Evolutionary conservation across 1,284 basidiomycete genomes (phyloP), one percentile per base, ranked within the genome.

Genomic region (Microbotryomycetes sp.): DNA sequence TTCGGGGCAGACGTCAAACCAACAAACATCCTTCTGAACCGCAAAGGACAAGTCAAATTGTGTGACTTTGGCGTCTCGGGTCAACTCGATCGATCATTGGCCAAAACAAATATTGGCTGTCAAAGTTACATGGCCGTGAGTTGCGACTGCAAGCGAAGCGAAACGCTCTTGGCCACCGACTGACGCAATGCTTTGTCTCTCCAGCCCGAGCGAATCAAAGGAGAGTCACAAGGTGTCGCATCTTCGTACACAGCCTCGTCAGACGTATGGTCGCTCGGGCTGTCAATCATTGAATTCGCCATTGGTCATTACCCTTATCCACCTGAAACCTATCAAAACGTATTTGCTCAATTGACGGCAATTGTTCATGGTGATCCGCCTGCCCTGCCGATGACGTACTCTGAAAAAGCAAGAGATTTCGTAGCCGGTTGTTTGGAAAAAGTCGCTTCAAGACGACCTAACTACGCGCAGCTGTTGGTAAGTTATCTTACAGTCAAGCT

Each of bases 21-120:
- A 1, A 97, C 96, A 4, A 98, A 98, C 73, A 87, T 98, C 6
- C 83, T 98, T 26, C 84, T 97, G 66, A 97, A 94, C 77, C 80
- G 79, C 66, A 88, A 84, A 70, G 96, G 94, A 9, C 81, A 92
- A 66, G 82, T 97, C 74, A 98, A 97, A 78, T 81, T 98, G 1
- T 97, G 93, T 75, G 94, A 98, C 76, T 98, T 98, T 76, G 96
- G 94, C 28, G 93, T 98, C 0, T 97, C 92, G 3, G 94, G 94
- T 3, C 93, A 98, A 75, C 82, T 98, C 46, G 93, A 98, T 76
- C 92, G 93, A 76, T 90, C 87, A 62, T 80, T 98, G 23, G 94
- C 96, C 26, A 97, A 96, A 80, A 98, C 94, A 16, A 97, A 97
- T 73, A 97, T 98, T 49, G 94, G 96, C 3, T 98, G 96, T 76